These are phyloP conservation scores for Hypoxylon fuscum DNA, from an alignment of 495 filamentous ascomycete genomes.

Conservation along the genomic window DNA sequence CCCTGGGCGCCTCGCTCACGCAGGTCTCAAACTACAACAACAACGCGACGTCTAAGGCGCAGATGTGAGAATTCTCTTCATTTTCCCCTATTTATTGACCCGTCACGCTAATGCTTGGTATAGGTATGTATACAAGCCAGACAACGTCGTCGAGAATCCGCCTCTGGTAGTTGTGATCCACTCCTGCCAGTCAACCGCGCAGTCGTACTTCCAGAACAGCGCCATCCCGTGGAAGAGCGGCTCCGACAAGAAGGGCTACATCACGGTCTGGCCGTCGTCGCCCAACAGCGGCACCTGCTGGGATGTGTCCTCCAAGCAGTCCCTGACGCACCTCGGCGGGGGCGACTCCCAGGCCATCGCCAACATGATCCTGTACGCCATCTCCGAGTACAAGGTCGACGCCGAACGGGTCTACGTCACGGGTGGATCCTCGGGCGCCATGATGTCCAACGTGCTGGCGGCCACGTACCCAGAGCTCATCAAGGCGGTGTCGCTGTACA, in stretches of 20 bases:
- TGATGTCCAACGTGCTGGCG: slow-evolving; percentile 64
- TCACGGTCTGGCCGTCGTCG: slow-evolving; percentile 63
- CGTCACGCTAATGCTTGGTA: not conserved
- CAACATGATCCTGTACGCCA: slow-evolving; percentile 53
- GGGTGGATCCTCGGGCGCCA: slow-evolving; percentile 51
- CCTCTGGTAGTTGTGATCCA: slow-evolving; percentile 65
- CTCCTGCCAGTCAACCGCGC: slow-evolving; percentile 63
- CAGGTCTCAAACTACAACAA: slow-evolving; percentile 50
- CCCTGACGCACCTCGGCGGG: slow-evolving; percentile 49
- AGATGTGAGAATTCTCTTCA: slow-evolving; percentile 42
- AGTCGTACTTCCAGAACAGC: slow-evolving; percentile 59
- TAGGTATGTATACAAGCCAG: slow-evolving; percentile 63
- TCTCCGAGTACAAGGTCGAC: slow-evolving; percentile 47
- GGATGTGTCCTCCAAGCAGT: slow-evolving; percentile 62
- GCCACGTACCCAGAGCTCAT: slow-evolving; percentile 68
- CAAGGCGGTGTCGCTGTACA: slow-evolving; percentile 62
- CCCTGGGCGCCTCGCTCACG: slow-evolving; percentile 44
- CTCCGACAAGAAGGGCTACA: slow-evolving; percentile 64
- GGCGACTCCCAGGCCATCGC: slow-evolving; percentile 53
- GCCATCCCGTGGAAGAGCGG: slow-evolving; percentile 59
- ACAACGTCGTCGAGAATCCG: slow-evolving; percentile 59
- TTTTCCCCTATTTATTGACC: not conserved
- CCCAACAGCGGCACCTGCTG: slow-evolving; percentile 63
- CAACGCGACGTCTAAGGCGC: slow-evolving; percentile 50
- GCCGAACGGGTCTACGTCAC: slow-evolving; percentile 49